A percentile compares a stretch with the other conserved stretches of the same genome.
phyloP scores from a whole-genome alignment of 2,329 filamentous ascomycete genomes.

The Nannizziopsis barbatae region DNA sequence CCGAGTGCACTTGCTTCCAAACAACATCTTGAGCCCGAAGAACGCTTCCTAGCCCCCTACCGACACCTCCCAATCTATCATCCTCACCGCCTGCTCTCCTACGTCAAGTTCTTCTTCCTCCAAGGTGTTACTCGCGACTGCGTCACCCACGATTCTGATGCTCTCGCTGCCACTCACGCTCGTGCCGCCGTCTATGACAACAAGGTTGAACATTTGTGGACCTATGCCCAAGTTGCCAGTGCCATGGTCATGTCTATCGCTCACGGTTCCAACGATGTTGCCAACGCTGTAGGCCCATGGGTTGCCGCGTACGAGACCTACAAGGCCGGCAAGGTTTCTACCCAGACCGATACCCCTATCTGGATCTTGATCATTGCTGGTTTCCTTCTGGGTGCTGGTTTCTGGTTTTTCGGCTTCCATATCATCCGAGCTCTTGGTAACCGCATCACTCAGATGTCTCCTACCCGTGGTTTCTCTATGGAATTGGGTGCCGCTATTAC shows the following conservation, averaged over 20 bases:
- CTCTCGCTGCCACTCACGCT: constrained; percentile 32
- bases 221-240: constrained; percentile 34
- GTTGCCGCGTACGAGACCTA: constrained; percentile 30
- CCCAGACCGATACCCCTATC: constrained; percentile 26
- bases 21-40: constrained; percentile 23
- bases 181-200: constrained; percentile 38
- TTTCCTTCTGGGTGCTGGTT: constrained; percentile 31
- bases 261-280: constrained; percentile 38
- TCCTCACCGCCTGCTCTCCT: constrained; percentile 28
- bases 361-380: constrained; percentile 33
- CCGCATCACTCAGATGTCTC: constrained; percentile 33
- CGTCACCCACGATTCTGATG: constrained; percentile 31
- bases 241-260: constrained; percentile 36
- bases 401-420: constrained; percentile 34
- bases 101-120: constrained; percentile 36
- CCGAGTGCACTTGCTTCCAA: constrained; percentile 18
- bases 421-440: constrained; percentile 34
- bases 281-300: constrained; percentile 36
- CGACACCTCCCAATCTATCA: constrained; percentile 22
- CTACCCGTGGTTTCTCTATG: constrained; percentile 29
- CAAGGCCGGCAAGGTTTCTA: constrained; percentile 23
- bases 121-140: constrained; percentile 36
- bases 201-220: constrained; percentile 40
- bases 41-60: constrained; percentile 28
- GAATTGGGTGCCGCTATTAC: constrained; percentile 35